These are phyloP conservation scores for Chalciporus chontae DNA, from an alignment of 768 basidiomycete species.

Conservation along the genomic window DNA sequence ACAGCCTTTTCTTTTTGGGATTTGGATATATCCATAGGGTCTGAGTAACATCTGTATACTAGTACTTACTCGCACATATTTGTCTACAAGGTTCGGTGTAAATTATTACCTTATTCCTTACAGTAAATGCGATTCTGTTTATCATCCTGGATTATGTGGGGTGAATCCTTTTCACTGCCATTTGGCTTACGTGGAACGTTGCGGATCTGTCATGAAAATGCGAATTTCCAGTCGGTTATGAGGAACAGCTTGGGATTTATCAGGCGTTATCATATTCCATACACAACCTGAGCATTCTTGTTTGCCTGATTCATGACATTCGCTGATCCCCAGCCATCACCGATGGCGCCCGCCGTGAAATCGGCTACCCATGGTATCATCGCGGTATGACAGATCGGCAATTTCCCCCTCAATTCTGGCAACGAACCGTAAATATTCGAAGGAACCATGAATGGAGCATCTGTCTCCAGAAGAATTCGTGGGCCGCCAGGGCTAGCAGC, in stretches of 20 bases:
- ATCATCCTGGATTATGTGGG: too few species aligned
- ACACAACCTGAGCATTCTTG: conserved; percentile 61
- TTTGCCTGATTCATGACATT: conserved; percentile 58
- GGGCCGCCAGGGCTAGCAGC: conserved; percentile 27
- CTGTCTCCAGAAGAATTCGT: conserved; percentile 74
- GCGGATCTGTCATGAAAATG: too few species aligned
- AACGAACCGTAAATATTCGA: conserved; percentile 64
- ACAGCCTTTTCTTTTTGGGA: too few species aligned
- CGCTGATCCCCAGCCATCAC: conserved; percentile 48
- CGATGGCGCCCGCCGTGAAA: conserved; percentile 53
- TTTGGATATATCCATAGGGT: too few species aligned
- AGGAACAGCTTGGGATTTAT: not conserved
- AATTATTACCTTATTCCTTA: too few species aligned
- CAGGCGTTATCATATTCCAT: conserved; percentile 37
- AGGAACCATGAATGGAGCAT: conserved; percentile 87
- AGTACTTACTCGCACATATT: too few species aligned
- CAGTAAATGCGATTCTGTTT: too few species aligned
- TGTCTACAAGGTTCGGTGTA: too few species aligned
- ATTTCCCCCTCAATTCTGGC: conserved; percentile 47
- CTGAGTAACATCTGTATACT: too few species aligned
- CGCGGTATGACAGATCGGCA: conserved; percentile 72
- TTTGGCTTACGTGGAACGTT: too few species aligned
- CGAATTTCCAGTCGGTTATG: too few species aligned
- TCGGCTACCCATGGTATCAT: conserved; percentile 88
- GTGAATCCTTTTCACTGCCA: too few species aligned